Evolutionary conservation across 805 yeast genomes (phyloP), one percentile per base, ranked within the genome.

Genomic region (Saccharomycopsis selenospora): DNA sequence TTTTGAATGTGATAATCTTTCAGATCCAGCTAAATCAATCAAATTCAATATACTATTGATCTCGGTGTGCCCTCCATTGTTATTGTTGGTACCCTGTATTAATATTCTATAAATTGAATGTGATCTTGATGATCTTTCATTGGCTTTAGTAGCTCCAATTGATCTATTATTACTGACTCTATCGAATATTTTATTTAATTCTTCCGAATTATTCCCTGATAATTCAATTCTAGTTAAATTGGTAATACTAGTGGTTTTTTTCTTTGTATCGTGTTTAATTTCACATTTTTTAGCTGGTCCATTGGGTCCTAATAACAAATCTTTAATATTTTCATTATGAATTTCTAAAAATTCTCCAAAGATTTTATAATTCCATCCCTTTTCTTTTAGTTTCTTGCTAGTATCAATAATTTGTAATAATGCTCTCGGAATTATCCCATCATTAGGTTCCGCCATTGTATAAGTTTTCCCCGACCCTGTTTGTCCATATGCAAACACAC

Each of bases 401-500:
- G 79, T 75, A 3, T 72, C 65, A 59, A 88, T 88, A 3, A 91
- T 82, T 57, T 82, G 84, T 13, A 68, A 63, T 11, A 90, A 72
- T 0, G 96, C 84, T 14, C 77, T 69, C 1, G 95, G 88, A 28
- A 89, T 87, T 69, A 91, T 77, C 13, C 99, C 98, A 58, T 82
- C 83, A 1, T 64, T 58, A 0, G 75, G 66, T 23, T 73, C 67
- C 1, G 89, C 75, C 98, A 91, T 93, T 0, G 99, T 93, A 62
- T 66, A 82, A 0, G 98, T 91, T 61, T 91, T 91, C 2, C 99
- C 99, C 0, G 97, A 83, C 0, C 93, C 96, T 0, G 99, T 93
- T 64, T 91, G 99, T 1, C 99, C 99, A 62, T 93, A 91, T 0
- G 98, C 95, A 68, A 91, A 88, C 1, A 93, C 86, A 63, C 97